Base-by-base conservation (phyloP, 345 rosid genomes). In the Eucalyptus viminalis region DNA sequence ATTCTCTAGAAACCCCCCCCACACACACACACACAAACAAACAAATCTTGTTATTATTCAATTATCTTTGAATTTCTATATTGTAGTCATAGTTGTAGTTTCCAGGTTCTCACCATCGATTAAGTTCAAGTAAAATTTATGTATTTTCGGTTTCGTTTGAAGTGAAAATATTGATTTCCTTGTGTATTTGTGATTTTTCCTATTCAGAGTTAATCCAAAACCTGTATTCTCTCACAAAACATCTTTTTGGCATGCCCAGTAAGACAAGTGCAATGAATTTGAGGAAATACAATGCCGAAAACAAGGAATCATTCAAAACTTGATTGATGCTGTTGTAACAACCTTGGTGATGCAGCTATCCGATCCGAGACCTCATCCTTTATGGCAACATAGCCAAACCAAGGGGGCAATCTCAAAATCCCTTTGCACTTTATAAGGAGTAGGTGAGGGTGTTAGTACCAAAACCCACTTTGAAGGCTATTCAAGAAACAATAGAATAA, bases 41-140 rank as follows among this genome's bases (percentile, higher is more conserved):
- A 62, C 16, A 62, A 62, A 62, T 62, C 1, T 29, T 62, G 17
- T 13, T 62, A 62, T 62, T 6, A 27, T 62, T 62, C 34, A 62
- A 29, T 62, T 27, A 62, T 62, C 34, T 62, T 62, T 62, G 17
- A 13, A 62, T 13, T 12, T 29, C 1, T 6, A 0, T 29, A 29
- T 62, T 0, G 4, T 62, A 62, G 1, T 62, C 15, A 29, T 62
- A 29, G 69, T 29, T 62, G 16, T 62, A 62, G 17, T 13, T 29
- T 62, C 0, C 0, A 27, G 16, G 16, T 62, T 29, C 34, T 62
- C 2, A 0, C 9, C 8, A 0, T 62, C 5, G 0, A 62, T 0
- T 62, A 27, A 62, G 6, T 62, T 62, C 16, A 11, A 29, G 9
- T 6, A 29, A 27, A 62, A 13, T 62, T 62, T 27, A 15, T 62